Conservation (phyloP, 345 rosid genomes). For the Angophora floribunda region DNA sequence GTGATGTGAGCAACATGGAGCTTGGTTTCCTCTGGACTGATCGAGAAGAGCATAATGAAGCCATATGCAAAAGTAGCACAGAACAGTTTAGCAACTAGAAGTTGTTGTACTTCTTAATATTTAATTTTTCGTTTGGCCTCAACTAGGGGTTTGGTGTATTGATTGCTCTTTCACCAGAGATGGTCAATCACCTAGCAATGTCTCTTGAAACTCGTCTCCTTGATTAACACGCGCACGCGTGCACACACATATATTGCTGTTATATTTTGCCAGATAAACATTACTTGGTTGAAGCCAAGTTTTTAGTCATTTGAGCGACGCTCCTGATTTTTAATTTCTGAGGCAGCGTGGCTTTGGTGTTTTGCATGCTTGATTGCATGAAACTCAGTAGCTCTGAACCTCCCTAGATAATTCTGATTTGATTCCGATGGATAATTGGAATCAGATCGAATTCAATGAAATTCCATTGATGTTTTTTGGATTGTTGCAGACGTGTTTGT, state of each 20-base stretch:
- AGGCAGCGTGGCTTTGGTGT: not conserved
- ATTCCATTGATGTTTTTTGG: not conserved
- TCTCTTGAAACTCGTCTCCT: too few relatives aligned
- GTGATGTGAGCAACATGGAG: not conserved
- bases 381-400: not conserved
- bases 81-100: not conserved
- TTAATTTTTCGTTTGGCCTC: not conserved
- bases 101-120: not conserved
- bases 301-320: not conserved
- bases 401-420: not conserved
- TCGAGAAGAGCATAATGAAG: not conserved
- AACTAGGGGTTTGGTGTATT: not conserved
- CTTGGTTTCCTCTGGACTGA: not conserved
- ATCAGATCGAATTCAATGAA: not conserved
- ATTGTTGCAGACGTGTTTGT: not conserved
- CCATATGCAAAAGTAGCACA: not conserved
- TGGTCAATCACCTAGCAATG: not conserved
- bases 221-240: too few relatives aligned
- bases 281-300: not conserved
- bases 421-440: not conserved
- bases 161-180: not conserved
- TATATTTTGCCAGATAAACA: not conserved
- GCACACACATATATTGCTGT: not conserved
- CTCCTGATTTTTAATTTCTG: not conserved
- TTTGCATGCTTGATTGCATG: not conserved